These are phyloP conservation scores for Talaromyces marneffei DNA, from an alignment of 2,329 filamentous ascomycete species.

Conservation along the genomic window DNA sequence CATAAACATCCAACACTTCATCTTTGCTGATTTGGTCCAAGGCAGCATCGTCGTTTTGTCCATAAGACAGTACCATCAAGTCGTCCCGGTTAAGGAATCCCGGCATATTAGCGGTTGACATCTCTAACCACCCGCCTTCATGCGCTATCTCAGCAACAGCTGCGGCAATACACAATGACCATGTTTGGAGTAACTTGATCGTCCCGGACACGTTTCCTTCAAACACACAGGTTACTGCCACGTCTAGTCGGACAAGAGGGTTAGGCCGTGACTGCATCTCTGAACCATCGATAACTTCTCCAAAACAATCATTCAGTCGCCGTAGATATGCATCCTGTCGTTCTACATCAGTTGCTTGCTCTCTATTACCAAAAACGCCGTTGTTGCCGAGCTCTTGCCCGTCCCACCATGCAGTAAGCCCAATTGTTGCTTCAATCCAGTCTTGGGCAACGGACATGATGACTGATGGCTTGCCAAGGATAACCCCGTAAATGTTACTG, in stretches of 20 bases:
- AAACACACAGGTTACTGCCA: constrained; percentile 74
- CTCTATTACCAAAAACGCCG: constrained; percentile 15
- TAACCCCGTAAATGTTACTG: constrained; percentile 70
- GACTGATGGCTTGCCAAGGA: constrained; percentile 68
- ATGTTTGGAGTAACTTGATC: constrained; percentile 66
- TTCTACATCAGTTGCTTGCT: constrained; percentile 43
- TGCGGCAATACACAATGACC: constrained; percentile 74
- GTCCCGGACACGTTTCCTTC: constrained; percentile 76
- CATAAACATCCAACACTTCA: constrained; percentile 70
- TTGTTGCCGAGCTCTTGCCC: constrained; percentile 58
- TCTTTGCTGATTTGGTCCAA: constrained; percentile 63
- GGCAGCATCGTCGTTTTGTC: constrained; percentile 48
- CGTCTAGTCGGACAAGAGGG: constrained; percentile 66
- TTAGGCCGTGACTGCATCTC: constrained; percentile 64
- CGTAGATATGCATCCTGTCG: constrained; percentile 65
- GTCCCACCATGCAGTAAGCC: constrained; percentile 87
- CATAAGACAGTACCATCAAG: constrained; percentile 72
- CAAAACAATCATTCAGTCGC: constrained; percentile 66
- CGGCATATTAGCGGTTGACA: constrained; percentile 52
- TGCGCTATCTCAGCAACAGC: constrained; percentile 78
- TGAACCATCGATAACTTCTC: constrained; percentile 59
- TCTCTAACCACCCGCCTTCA: constrained; percentile 75
- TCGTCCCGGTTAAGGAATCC: constrained; percentile 72
- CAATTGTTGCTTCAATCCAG: constrained; percentile 85
- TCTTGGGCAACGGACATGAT: constrained; percentile 75